Conservation (phyloP, 805 yeast species). For the Kodamaea neixiangensis region DNA sequence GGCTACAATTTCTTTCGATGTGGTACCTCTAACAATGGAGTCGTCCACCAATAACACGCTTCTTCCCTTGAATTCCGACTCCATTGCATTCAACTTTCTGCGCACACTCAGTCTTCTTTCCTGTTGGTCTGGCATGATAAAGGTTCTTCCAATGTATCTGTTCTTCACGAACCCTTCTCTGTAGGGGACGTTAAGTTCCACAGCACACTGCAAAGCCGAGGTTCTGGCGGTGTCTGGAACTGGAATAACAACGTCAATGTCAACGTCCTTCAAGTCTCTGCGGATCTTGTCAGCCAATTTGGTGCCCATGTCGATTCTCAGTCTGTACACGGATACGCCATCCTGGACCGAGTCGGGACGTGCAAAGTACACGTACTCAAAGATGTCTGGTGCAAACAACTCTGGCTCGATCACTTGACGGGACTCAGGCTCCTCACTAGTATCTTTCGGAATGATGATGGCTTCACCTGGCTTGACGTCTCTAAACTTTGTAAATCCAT, state of each 20-base stretch:
- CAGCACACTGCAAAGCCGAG: constrained; percentile 90
- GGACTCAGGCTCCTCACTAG: constrained; percentile 67
- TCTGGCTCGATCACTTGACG: constrained; percentile 79
- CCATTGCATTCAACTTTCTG: constrained; percentile 95
- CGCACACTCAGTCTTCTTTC: constrained; percentile 93
- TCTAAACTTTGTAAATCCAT: constrained; percentile 74
- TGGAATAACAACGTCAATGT: constrained; percentile 93
- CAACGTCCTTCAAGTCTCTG: constrained; percentile 41
- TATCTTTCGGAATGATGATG: constrained; percentile 82
- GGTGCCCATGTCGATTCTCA: constrained; percentile 92
- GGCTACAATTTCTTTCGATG: constrained; percentile 91
- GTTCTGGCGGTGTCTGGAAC: constrained; percentile 99
- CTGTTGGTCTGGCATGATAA: constrained; percentile 97
- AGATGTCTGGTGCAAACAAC: constrained; percentile 90
- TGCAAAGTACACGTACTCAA: constrained; percentile 97
- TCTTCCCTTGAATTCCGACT: constrained; percentile 80
- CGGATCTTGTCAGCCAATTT: constrained; percentile 76
- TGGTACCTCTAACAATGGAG: constrained; percentile 96
- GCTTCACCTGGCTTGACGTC: constrained; percentile 96
- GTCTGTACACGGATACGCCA: constrained; percentile 93
- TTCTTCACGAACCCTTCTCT: constrained; percentile 97
- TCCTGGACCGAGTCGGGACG: constrained; percentile 95
- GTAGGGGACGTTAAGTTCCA: constrained; percentile 74
- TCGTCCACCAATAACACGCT: constrained; percentile 92
- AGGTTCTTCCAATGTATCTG: constrained; percentile 95